Evolutionary conservation across 1,284 basidiomycete genomes (phyloP).

Genomic region (Cryptococcus wingfieldii): DNA sequence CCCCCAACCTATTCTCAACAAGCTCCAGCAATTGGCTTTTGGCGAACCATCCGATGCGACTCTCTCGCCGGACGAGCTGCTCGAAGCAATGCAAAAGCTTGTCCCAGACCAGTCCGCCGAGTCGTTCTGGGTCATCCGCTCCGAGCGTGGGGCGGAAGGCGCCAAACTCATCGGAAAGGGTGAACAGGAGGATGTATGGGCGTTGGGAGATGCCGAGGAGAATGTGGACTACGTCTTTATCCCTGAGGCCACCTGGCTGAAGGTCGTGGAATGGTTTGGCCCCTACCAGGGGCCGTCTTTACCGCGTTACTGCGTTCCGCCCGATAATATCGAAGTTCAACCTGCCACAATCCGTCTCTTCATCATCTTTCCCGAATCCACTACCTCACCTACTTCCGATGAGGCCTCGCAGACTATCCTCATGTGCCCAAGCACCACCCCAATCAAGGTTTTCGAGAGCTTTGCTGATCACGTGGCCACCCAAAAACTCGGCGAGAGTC

Average conservation of each 20-base stretch:
- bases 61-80: background rate
- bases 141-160: constrained; percentile 7
- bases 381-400: constrained; percentile 1
- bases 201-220: constrained; percentile 53
- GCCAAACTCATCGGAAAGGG: constrained; percentile 4
- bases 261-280: constrained; percentile 61
- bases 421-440: constrained; percentile 19
- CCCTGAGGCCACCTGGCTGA: constrained; percentile 66
- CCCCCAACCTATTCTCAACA: constrained; percentile 27
- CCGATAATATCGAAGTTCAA: constrained; percentile 63
- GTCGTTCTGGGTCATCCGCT: constrained; percentile 25
- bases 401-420: constrained; percentile 11
- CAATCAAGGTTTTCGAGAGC: constrained; percentile 13
- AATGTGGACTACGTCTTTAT: constrained; percentile 74
- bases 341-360: constrained; percentile 68
- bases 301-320: constrained; percentile 53
- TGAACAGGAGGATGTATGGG: constrained; percentile 24
- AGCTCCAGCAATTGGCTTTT: constrained; percentile 30
- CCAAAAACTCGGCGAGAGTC: constrained; percentile 2
- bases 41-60: constrained; percentile 14
- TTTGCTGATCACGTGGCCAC: constrained; percentile 10
- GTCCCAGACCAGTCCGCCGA: constrained; percentile 19
- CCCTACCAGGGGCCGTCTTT: constrained; percentile 47
- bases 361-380: constrained; percentile 35
- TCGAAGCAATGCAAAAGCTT: constrained; percentile 15